Percentiles rank a stretch among this genome's conserved stretches.
phyloP scores from a whole-genome alignment of 2,329 filamentous ascomycete genomes.

The Cladosporium cucumerinum region DNA sequence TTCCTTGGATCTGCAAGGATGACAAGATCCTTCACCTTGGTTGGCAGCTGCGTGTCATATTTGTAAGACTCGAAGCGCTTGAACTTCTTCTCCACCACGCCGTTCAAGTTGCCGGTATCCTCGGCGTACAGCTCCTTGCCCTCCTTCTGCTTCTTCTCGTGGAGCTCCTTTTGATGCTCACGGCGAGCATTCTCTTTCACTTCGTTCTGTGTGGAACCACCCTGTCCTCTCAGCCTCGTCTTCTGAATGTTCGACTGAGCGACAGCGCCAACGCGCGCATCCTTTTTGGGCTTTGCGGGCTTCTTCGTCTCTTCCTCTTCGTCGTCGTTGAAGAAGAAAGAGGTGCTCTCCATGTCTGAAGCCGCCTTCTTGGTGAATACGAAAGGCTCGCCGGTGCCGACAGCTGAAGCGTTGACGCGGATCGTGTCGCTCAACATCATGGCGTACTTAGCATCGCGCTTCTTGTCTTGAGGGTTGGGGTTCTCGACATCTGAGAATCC shows the following conservation, averaged over 20 bases:
- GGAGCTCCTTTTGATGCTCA: constrained; percentile 88
- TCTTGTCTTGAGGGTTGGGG: constrained; percentile 80
- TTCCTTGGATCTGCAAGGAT: constrained; percentile 91
- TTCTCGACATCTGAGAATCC: constrained; percentile 89
- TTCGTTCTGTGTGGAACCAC: constrained; percentile 82
- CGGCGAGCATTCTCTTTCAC: constrained; percentile 83
- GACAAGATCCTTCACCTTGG: constrained; percentile 76
- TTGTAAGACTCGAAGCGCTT: constrained; percentile 99
- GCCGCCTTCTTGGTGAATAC: constrained; percentile 93
- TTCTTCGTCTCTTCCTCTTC: constrained; percentile 85
- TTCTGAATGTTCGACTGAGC: constrained; percentile 94
- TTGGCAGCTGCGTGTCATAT: constrained; percentile 88
- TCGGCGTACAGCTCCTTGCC: constrained; percentile 83
- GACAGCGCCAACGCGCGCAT: constrained; percentile 77
- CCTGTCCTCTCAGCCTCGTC: constrained; percentile 85
- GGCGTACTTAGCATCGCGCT: constrained; percentile 76
- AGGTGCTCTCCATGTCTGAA: constrained; percentile 86
- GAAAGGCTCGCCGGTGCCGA: constrained; percentile 71
- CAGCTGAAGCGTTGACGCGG: constrained; percentile 64
- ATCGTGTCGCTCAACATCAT: constrained; percentile 91
- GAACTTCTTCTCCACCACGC: constrained; percentile 94
- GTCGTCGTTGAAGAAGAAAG: constrained; percentile 99
- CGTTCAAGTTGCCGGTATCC: constrained; percentile 78
- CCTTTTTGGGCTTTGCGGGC: constrained; percentile 82
- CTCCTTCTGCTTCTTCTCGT: constrained; percentile 83